Base-by-base conservation (phyloP, 2,329 filamentous ascomycete genomes). In the Aspergillus sp. region DNA sequence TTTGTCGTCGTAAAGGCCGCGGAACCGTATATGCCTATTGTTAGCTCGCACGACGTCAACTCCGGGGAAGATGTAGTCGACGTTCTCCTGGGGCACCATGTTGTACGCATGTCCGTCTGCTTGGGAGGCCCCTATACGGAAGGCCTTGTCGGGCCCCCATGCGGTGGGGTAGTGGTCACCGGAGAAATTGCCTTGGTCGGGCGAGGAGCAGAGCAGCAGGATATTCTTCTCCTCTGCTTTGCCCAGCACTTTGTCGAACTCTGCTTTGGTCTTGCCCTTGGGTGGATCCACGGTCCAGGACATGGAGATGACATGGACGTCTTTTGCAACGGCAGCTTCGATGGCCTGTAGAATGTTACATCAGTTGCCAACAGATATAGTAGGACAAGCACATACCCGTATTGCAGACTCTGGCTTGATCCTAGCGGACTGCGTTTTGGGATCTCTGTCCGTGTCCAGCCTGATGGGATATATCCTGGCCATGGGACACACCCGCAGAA, bases 221-320 rank as follows among this genome's bases (percentile, higher is more conserved):
- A 51, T 51, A 21, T 37, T 15, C 1, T 41, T 51, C 3, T 17
- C 7, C n/a, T 51, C 35, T 12, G 48, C 48, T 2, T 19, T 25
- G 7, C 21, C 15, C 48, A 51, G 9, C 1, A 35, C 48, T 6
- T 4, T 21, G 12, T 39, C 48, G 11, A 51, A 40, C 15, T 12
- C 48, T 6, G 19, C 1, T 27, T 51, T 51, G 7, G 14, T 21
- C 15, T 41, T 21, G 4, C 19, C 19, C 11, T n/a, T 25, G 14
- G 35, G 33, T 12, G 23, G 33, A 0, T 40, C 19, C 14, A 51
- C 23, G 41, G 48, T 40, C 48, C 48, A 51, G 19, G 35, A 51
- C 48, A 51, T 51, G 48, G n/a, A 40, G 9, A 51, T 51, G 33
- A 51, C 25, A 12, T 51, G 48, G 11, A 51, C 48, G 11, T 51